Percentiles rank a stretch among this genome's conserved stretches.
These are phyloP conservation scores for Alternaria hordeiaustralica DNA, from an alignment of 2,329 filamentous ascomycete genomes.

Conservation along the genomic window DNA sequence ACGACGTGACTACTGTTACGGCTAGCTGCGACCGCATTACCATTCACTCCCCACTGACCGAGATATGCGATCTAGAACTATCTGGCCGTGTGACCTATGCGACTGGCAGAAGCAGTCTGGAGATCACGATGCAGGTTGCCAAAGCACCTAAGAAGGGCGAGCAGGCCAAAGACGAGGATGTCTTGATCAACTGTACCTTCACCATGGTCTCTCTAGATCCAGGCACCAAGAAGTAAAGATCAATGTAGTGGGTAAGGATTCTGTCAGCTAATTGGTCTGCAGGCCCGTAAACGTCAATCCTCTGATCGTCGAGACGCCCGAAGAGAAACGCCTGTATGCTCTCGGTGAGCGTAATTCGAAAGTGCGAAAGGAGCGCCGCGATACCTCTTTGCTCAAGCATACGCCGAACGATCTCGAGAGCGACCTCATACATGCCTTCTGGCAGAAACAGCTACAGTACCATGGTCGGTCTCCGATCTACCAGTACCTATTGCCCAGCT, in stretches of 20 bases:
- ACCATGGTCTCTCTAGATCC: constrained; percentile 80
- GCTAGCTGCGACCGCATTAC: constrained; percentile 69
- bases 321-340: constrained; percentile 68
- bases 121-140: constrained; percentile 76
- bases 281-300: constrained; percentile 68
- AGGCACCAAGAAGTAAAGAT: constrained; percentile 68
- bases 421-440: constrained; percentile 74
- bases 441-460: constrained; percentile 71
- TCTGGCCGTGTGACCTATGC: constrained; percentile 74
- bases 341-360: constrained; percentile 71
- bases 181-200: constrained; percentile 74
- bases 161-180: constrained; percentile 62
- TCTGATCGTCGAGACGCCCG: constrained; percentile 65
- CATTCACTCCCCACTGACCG: constrained; percentile 73
- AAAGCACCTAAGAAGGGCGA: constrained; percentile 68
- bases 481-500: neutral
- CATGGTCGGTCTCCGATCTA: constrained; percentile 58
- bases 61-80: constrained; percentile 79
- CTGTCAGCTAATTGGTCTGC: neutral
- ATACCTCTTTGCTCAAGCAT: constrained; percentile 67
- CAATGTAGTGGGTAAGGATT: neutral
- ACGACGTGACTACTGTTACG: constrained; percentile 68
- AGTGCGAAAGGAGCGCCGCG: constrained; percentile 68
- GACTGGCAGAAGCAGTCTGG: constrained; percentile 74
- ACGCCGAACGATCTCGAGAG: constrained; percentile 75